These are phyloP conservation scores for Sporothrix euskadiensis DNA, from an alignment of 2,329 filamentous ascomycete genomes.

Conservation along the genomic window DNA sequence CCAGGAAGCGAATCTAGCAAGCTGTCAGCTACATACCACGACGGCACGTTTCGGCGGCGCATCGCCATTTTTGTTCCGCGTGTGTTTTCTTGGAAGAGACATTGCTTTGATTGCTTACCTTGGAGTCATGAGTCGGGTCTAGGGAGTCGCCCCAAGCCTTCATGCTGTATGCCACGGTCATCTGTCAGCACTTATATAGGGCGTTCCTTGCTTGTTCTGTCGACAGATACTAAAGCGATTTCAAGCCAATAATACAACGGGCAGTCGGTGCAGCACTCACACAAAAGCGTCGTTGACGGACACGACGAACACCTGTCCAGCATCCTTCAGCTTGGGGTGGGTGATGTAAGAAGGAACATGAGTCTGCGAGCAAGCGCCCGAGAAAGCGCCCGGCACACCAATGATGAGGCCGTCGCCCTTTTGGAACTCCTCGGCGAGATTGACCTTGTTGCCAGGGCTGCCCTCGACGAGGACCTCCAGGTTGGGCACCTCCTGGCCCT, in stretches of 20 bases:
- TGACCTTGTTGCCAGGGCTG: conserved; percentile 90
- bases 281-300: conserved; percentile 95
- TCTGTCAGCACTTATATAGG: neutral
- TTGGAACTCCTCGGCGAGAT: conserved; percentile 73
- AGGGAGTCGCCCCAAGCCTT: conserved; percentile 82
- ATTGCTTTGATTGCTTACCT: conserved; percentile 55
- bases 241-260: neutral
- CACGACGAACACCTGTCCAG: conserved; percentile 84
- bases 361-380: conserved; percentile 55
- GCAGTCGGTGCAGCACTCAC: conserved; percentile 52
- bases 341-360: conserved; percentile 88
- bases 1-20: conserved; percentile 81
- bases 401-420: conserved; percentile 77
- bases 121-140: conserved; percentile 72
- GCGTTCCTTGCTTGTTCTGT: neutral
- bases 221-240: neutral
- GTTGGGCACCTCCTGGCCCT: conserved; percentile 76
- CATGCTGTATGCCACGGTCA: conserved; percentile 57
- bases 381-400: conserved; percentile 79
- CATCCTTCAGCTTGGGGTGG: conserved; percentile 73
- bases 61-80: neutral
- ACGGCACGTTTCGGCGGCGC: neutral
- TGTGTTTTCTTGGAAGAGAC: no score
- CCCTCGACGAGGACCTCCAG: conserved; percentile 76
- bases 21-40: neutral